Percentiles rank a stretch among this genome's conserved stretches.
Evolutionary conservation across 2,329 filamentous ascomycete species (phyloP).

Genomic region (Fulvia fulva): DNA sequence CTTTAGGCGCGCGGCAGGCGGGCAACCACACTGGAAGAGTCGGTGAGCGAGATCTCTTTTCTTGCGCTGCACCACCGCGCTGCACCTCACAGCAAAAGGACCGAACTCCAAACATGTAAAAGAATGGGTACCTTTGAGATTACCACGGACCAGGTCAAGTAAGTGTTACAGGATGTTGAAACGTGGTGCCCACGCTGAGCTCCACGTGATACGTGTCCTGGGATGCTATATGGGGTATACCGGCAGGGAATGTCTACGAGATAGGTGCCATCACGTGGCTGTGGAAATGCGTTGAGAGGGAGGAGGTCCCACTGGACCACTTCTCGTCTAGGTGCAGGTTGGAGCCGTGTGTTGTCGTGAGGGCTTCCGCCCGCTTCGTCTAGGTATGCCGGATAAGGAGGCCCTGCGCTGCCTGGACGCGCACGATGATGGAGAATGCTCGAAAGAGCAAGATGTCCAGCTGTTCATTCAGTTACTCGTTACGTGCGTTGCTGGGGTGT

Average conservation of each 20-base stretch:
- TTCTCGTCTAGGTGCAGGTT: background rate
- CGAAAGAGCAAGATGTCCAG: background rate
- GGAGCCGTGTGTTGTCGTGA: background rate
- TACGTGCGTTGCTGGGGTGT: background rate
- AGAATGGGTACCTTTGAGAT: background rate
- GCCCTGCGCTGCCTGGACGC: background rate
- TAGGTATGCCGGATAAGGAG: background rate
- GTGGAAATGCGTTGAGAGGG: background rate
- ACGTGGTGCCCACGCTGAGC: background rate
- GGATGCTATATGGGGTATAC: background rate
- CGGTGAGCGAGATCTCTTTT: conserved; percentile 1
- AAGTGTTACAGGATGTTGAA: background rate
- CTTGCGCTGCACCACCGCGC: background rate
- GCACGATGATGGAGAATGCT: background rate
- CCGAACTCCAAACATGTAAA: background rate
- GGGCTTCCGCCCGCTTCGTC: background rate
- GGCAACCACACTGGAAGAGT: background rate
- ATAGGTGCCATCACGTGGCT: background rate
- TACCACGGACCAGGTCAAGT: conserved; percentile 1
- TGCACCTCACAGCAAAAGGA: background rate
- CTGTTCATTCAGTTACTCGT: background rate
- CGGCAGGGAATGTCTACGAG: background rate
- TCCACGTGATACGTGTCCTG: background rate
- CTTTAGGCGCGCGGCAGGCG: background rate
- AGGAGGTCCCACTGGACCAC: background rate